Percentiles rank a stretch among this genome's conserved stretches.
These are phyloP conservation scores for Rubia tinctorum DNA, from an alignment of 305 asterid genomes.

Conservation along the genomic window DNA sequence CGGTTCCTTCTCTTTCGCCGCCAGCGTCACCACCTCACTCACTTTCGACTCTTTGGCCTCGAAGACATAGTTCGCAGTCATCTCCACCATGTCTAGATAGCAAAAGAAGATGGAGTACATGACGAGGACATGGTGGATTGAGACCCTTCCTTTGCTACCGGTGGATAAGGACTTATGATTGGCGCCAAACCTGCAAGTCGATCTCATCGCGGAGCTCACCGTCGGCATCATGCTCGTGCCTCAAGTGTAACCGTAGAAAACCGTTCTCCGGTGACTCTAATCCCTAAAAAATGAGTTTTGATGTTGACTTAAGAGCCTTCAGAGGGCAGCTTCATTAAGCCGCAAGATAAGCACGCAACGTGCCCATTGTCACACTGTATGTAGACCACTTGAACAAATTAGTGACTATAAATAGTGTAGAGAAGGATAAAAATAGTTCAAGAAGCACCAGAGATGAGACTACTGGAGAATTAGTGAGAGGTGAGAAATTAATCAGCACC, in stretches of 20 bases:
- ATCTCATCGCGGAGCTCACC: constrained; percentile 86
- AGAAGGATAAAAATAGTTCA: too few relatives aligned
- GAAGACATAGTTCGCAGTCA: constrained; percentile 13
- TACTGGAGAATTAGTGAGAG: too few relatives aligned
- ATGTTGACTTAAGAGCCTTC: too few relatives aligned
- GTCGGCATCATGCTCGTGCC: constrained; percentile 99
- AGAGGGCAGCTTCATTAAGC: too few relatives aligned
- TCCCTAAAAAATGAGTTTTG: too few relatives aligned
- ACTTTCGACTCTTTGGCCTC: constrained; percentile 29
- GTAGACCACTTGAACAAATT: too few relatives aligned
- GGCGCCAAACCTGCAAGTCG: constrained; percentile 84
- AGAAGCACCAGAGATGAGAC: too few relatives aligned
- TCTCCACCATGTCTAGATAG: constrained; percentile 43
- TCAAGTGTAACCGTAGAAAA: constrained; percentile 57
- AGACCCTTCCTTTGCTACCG: constrained; percentile 80
- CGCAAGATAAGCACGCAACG: too few relatives aligned
- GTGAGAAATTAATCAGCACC: too few relatives aligned
- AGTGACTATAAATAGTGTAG: too few relatives aligned
- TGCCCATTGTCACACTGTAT: too few relatives aligned
- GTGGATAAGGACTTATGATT: constrained; percentile 84
- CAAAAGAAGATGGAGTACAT: constrained; percentile 53
- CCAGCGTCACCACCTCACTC: constrained; percentile 23
- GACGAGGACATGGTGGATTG: constrained; percentile 80
- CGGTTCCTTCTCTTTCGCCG: too few relatives aligned
- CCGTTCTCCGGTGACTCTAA: neutral